Evolutionary conservation across 345 rosid genomes (phyloP).

Genomic region (Anastatica hierochuntica): DNA sequence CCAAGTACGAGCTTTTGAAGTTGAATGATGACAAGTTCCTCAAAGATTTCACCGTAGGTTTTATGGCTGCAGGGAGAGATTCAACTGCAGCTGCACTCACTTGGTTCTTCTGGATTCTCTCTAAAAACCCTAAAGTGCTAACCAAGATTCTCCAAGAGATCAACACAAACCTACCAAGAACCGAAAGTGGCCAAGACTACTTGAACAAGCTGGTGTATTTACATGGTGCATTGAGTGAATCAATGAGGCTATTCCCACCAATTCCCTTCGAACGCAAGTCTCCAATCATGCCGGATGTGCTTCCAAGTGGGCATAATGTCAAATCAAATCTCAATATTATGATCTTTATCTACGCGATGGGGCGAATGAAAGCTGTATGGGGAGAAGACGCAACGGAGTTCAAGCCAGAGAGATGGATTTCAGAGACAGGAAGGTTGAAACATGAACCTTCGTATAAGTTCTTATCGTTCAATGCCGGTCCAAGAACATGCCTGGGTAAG

Average conservation of each 20-base stretch:
- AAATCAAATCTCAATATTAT: not conserved
- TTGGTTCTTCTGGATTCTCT: too few relatives aligned
- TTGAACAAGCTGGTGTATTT: not conserved
- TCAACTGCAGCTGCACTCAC: too few relatives aligned
- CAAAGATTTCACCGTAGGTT: too few relatives aligned
- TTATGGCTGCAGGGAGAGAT: too few relatives aligned
- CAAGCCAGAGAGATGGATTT: conserved; percentile 16
- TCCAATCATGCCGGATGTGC: not conserved
- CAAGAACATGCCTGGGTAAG: conserved; percentile 4
- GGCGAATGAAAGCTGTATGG: conserved; percentile 24
- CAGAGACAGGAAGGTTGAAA: not conserved
- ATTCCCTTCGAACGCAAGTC: not conserved
- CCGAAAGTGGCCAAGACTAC: too few relatives aligned
- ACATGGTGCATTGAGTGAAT: not conserved
- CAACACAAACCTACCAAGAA: too few relatives aligned
- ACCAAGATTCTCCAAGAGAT: too few relatives aligned
- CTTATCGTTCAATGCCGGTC: conserved; percentile 3
- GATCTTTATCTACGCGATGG: conserved; percentile 9
- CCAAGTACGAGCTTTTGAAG: too few relatives aligned
- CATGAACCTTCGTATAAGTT: conserved; percentile 12
- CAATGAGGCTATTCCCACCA: not conserved
- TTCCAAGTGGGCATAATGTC: not conserved
- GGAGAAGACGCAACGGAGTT: not conserved
- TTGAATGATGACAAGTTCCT: too few relatives aligned
- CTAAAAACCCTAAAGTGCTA: too few relatives aligned